Evolutionary conservation across 2,329 filamentous ascomycete genomes (phyloP).

Genomic region (Chaetomiaceae sp.): DNA sequence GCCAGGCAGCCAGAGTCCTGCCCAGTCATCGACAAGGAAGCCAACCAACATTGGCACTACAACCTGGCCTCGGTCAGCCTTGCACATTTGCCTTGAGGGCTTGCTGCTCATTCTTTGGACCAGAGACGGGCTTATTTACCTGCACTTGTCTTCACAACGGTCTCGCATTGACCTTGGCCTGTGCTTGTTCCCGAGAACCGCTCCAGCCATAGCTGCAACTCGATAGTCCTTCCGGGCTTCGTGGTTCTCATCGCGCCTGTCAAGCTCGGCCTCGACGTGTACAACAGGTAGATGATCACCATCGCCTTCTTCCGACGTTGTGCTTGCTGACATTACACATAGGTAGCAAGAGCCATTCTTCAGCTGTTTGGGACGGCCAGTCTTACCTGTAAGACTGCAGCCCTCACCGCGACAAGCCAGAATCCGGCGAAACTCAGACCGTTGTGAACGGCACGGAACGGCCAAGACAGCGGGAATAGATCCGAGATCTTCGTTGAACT

Average conservation of each 20-base stretch:
- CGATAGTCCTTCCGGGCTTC: not conserved
- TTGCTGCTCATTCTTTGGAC: not conserved
- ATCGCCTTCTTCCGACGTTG: not conserved
- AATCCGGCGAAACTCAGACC: not conserved
- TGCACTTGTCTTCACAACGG: not conserved
- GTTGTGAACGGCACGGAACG: not conserved
- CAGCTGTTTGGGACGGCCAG: too few species aligned
- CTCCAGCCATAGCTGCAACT: too few species aligned
- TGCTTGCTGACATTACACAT: slow-evolving; percentile 11
- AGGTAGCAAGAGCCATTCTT: not conserved
- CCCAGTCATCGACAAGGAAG: not conserved
- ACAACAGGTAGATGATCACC: not conserved
- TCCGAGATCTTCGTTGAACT: too few species aligned
- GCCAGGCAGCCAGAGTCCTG: not conserved
- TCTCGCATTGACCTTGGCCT: not conserved
- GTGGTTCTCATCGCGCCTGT: not conserved
- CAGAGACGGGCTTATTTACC: not conserved
- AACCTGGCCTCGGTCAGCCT: not conserved
- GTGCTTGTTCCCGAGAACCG: too few species aligned
- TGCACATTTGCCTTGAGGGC: not conserved
- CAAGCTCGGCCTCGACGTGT: not conserved
- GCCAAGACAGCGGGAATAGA: not conserved
- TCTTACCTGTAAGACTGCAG: not conserved
- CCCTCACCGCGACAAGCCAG: not conserved
- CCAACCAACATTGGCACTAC: not conserved